Conservation (phyloP, 2,329 filamentous ascomycete genomes). For the Cladosporium halotolerans region DNA sequence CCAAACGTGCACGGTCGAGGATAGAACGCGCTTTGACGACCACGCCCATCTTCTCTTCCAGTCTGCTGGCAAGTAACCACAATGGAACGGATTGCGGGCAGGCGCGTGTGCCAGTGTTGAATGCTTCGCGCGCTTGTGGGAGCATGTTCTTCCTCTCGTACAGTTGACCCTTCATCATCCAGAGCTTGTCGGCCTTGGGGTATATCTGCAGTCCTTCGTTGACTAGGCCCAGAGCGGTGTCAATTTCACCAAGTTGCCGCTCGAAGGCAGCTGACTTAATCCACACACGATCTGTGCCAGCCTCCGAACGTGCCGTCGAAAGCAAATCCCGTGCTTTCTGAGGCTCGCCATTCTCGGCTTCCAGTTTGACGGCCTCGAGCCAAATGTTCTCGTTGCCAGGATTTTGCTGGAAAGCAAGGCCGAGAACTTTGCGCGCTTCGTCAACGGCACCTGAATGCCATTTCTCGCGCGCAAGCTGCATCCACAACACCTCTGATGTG, state of each 20-base stretch:
- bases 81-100: constrained; percentile 77
- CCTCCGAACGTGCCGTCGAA: constrained; percentile 74
- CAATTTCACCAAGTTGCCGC: constrained; percentile 70
- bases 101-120: constrained; percentile 78
- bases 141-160: constrained; percentile 78
- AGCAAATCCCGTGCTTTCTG: constrained; percentile 79
- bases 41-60: constrained; percentile 79
- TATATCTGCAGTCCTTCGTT: constrained; percentile 83
- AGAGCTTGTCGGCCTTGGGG: constrained; percentile 78
- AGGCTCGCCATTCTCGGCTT: constrained; percentile 79
- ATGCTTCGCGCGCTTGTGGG: constrained; percentile 83
- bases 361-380: constrained; percentile 91
- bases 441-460: constrained; percentile 85
- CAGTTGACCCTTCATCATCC: constrained; percentile 98
- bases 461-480: constrained; percentile 92
- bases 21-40: constrained; percentile 90
- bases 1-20: constrained; percentile 82
- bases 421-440: constrained; percentile 78
- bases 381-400: constrained; percentile 97
- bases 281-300: constrained; percentile 93
- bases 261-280: constrained; percentile 95
- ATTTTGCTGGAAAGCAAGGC: constrained; percentile 86
- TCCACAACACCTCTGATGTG: constrained; percentile 85
- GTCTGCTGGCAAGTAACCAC: constrained; percentile 80
- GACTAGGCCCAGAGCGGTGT: constrained; percentile 78